Evolutionary conservation across 83 land plant genomes (phyloP).

Genomic region (Picea abies): DNA sequence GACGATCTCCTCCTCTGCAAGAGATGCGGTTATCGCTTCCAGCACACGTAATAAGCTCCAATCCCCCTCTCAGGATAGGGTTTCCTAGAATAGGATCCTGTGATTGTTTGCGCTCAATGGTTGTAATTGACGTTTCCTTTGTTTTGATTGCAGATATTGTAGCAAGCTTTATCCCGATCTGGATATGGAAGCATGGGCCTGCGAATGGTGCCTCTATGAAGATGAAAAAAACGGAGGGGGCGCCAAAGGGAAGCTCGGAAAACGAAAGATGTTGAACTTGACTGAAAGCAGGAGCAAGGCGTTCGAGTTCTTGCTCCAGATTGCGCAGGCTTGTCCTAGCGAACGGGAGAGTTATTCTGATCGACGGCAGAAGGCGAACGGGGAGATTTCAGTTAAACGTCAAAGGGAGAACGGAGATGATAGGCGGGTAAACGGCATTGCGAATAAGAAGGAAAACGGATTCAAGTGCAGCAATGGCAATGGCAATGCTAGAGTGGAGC

Average conservation of each 20-base stretch:
- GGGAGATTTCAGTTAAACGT: no score
- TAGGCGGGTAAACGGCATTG: background rate
- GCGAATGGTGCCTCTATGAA: constrained; percentile 30
- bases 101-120: background rate
- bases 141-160: constrained; percentile 18
- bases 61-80: background rate
- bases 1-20: constrained; percentile 23
- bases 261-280: background rate
- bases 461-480: background rate
- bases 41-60: constrained; percentile 32
- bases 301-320: constrained; percentile 20
- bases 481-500: background rate
- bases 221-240: constrained; percentile 8
- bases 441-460: background rate
- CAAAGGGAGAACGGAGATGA: background rate
- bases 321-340: constrained; percentile 8
- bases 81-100: background rate
- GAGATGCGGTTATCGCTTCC: constrained; percentile 29
- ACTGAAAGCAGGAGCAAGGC: constrained; percentile 14
- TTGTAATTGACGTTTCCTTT: no score
- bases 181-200: constrained; percentile 23
- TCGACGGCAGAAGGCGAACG: no score
- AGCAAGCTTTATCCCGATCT: constrained; percentile 24
- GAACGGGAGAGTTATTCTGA: no score
- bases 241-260: background rate